Evolutionary conservation across 192 early-diverging fungal genomes (phyloP).

Genomic region (Backusella sp.): DNA sequence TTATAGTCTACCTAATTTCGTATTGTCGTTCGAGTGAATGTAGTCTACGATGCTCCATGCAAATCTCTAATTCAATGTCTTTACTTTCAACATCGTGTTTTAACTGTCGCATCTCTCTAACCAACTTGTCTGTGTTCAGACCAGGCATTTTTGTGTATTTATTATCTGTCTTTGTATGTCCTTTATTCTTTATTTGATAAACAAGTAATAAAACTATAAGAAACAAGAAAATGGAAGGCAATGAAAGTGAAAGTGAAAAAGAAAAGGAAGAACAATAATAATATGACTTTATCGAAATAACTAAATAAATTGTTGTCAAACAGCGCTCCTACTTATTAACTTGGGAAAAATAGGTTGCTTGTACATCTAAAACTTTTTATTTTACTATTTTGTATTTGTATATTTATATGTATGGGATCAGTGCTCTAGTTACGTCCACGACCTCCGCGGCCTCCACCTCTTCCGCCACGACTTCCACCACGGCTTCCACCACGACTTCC

Average conservation of each 20-base stretch:
- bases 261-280: neutral
- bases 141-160: neutral
- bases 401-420: neutral
- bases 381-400: neutral
- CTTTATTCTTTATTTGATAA: neutral
- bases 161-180: neutral
- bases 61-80: conserved; percentile 3
- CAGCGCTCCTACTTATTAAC: neutral
- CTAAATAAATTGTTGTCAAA: neutral
- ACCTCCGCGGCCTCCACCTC: neutral
- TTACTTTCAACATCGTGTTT: neutral
- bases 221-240: neutral
- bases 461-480: no score
- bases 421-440: neutral
- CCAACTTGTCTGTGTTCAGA: neutral
- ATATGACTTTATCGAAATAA: neutral
- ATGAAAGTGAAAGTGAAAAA: neutral
- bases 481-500: neutral
- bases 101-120: conserved; percentile 2
- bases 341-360: neutral
- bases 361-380: neutral
- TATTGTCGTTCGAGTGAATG: neutral
- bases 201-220: neutral
- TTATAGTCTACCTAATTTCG: conserved; percentile 1
- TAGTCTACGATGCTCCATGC: neutral